Base-by-base conservation (phyloP, 2,329 filamentous ascomycete genomes). In the Nemania bipapillata region DNA sequence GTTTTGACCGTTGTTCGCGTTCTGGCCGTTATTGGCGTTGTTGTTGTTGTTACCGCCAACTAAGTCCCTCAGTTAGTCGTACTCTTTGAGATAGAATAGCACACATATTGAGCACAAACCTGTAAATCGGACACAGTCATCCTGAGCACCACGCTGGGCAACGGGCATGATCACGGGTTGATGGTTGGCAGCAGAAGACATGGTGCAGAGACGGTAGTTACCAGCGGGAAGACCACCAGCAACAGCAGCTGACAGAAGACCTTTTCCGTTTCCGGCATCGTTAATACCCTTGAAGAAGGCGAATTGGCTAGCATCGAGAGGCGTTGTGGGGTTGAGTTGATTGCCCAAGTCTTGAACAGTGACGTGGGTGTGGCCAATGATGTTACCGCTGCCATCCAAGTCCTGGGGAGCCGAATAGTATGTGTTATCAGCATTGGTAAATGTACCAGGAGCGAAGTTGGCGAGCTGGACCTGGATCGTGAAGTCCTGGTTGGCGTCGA, bases 221-320 rank as follows among this genome's bases (percentile, higher is more conserved):
- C 89, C 88, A 2, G 83, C 81, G 2, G 87, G 87, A 2, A 91
- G 85, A 74, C 88, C 89, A 65, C 84, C 86, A 0, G 81, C 79
- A 26, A 91, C 88, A 1, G 77, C 79, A 45, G 88, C 85, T 12
- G 81, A 78, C 11, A 91, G 81, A 4, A 83, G 80, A 58, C 88
- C 88, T 1, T 86, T 74, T 35, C 84, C 85, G 73, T 90, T 84
- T 37, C 87, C 87, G 17, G 80, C 83, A 68, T 89, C 87, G 79
- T 90, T 89, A 80, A 90, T 88, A 69, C 88, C 88, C 83, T 90
- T 90, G 85, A 90, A 90, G 79, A 90, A 90, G 75, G 81, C 86
- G 72, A 87, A 90, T 75, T 83, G 78, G 24, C 76, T 79, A 35
- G 88, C 82, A 69, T 89, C 84, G 5, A 87, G 83, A 30, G 87